Conservation (phyloP, 192 early-diverging fungal species). For the Gryganskiella cystojenkinii region DNA sequence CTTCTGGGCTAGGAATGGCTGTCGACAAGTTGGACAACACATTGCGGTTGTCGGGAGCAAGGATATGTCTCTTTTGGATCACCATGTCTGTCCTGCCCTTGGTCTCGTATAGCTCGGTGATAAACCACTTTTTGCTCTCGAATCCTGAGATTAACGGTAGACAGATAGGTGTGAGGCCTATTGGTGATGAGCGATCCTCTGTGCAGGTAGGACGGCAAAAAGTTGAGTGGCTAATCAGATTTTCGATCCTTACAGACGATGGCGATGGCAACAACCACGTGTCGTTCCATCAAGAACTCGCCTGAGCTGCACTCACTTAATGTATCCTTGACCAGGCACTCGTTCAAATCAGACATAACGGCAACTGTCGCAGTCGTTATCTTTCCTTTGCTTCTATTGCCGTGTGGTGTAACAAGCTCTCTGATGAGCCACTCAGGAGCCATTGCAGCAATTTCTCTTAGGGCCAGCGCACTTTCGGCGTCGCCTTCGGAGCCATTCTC, state of each 20-base stretch:
- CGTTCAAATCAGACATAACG: not conserved
- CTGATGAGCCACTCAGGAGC: too few relatives aligned
- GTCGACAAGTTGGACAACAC: not conserved
- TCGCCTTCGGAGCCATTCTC: too few relatives aligned
- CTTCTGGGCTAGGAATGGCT: not conserved
- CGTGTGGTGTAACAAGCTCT: too few relatives aligned
- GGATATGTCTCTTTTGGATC: not conserved
- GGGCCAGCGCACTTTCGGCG: too few relatives aligned
- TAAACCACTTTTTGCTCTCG: not conserved
- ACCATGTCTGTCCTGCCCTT: not conserved
- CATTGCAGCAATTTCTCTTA: too few relatives aligned
- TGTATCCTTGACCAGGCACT: not conserved
- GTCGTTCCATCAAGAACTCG: slow-evolving; percentile 3
- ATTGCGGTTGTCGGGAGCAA: not conserved
- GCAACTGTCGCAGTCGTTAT: not conserved
- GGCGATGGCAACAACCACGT: not conserved
- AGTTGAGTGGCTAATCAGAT: not conserved
- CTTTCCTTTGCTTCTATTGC: too few relatives aligned
- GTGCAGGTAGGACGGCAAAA: not conserved
- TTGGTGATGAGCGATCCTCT: not conserved
- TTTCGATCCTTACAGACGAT: not conserved
- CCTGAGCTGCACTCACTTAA: not conserved
- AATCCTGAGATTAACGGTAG: not conserved
- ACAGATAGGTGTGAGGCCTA: not conserved
- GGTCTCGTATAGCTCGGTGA: not conserved